Percentiles rank a stretch among this genome's conserved stretches.
These are phyloP conservation scores for Acanthamoeba divionensis DNA, from an alignment of 208 protist species.

Conservation along the genomic window DNA sequence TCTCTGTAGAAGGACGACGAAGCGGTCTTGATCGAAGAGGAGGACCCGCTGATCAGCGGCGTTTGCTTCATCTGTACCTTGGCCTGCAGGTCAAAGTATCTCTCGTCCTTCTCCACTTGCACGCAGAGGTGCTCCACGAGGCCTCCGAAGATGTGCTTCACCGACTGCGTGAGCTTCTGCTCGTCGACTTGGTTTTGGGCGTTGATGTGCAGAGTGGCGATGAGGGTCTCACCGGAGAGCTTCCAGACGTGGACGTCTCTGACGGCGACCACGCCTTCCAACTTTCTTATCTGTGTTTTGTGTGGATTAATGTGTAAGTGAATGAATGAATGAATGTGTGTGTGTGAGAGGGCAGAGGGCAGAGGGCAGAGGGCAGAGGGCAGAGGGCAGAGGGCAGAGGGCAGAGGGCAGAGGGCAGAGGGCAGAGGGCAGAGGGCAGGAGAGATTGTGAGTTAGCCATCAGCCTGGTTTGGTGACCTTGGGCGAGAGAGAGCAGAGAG, in stretches of 20 bases:
- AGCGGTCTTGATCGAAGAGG: neutral
- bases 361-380: too few species aligned
- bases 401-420: too few species aligned
- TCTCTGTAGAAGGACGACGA: neutral
- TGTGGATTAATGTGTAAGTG: neutral
- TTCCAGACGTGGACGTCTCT: neutral
- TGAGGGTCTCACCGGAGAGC: neutral
- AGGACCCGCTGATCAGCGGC: neutral
- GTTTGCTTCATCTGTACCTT: neutral
- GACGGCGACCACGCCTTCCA: neutral
- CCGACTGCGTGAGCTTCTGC: neutral
- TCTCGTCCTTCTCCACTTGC: constrained; percentile 21
- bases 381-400: too few species aligned
- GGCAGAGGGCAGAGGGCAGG: too few species aligned
- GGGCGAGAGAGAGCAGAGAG: too few species aligned
- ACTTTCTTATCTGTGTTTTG: neutral
- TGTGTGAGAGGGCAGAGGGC: neutral
- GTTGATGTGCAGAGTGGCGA: neutral
- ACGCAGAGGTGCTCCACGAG: constrained; percentile 1
- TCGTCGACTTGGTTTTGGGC: neutral
- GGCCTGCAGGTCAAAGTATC: neutral
- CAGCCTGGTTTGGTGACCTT: too few species aligned
- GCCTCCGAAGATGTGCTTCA: neutral
- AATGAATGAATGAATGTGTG: neutral
- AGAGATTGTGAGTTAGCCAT: too few species aligned